These are phyloP conservation scores for Chiua virens DNA, from an alignment of 768 basidiomycete species.

Conservation along the genomic window DNA sequence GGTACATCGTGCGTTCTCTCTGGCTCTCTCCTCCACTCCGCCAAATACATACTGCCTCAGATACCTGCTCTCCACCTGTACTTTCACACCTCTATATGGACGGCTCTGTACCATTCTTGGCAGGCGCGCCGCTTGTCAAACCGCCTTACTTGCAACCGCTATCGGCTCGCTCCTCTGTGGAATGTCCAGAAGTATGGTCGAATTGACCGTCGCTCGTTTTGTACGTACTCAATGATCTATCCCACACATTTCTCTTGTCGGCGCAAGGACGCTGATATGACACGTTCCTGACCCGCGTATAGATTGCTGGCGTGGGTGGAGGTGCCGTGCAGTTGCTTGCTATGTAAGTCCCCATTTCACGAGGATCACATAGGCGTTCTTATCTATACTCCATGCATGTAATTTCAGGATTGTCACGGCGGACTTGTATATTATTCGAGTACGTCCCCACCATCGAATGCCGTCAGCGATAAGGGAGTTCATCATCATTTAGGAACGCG, in stretches of 20 bases:
- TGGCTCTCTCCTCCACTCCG: neutral
- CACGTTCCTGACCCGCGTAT: no score
- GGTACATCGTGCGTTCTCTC: conserved; percentile 21
- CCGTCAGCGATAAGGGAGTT: neutral
- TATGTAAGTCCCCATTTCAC: conserved; percentile 7
- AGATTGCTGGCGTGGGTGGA: conserved; percentile 24
- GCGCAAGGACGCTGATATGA: neutral
- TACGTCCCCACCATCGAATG: neutral
- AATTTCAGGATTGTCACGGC: conserved; percentile 21
- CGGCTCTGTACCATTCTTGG: conserved; percentile 74
- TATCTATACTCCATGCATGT: neutral
- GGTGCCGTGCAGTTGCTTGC: conserved; percentile 22
- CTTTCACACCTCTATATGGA: conserved; percentile 80
- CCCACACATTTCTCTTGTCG: no score
- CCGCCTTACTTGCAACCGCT: conserved; percentile 57
- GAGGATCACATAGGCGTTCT: neutral
- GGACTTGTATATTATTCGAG: conserved; percentile 21
- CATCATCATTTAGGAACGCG: conserved; percentile 1
- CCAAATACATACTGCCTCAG: neutral
- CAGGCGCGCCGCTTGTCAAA: conserved; percentile 62
- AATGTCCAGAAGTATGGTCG: conserved; percentile 62
- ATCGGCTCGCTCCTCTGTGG: conserved; percentile 67
- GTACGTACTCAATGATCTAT: conserved; percentile 39
- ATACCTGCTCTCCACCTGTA: conserved; percentile 74
- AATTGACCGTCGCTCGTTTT: no score